Evolutionary conservation across 352 stramenopile species (phyloP).

Genomic region (Ophiocytium majus): DNA sequence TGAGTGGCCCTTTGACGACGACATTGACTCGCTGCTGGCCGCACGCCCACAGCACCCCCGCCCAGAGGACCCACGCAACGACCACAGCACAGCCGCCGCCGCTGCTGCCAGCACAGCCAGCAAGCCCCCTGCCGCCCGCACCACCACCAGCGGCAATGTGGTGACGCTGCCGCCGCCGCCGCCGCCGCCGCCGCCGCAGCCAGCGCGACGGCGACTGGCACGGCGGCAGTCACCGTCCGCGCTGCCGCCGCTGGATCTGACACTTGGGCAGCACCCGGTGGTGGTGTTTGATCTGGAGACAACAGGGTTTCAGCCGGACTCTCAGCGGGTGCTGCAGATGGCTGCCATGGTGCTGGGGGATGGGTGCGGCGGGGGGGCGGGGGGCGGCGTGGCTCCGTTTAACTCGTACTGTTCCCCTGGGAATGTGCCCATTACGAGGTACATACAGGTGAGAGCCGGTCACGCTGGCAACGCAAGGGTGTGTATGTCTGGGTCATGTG

Average conservation of each 20-base stretch:
- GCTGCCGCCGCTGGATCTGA: constrained; percentile 42
- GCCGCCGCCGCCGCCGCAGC: background rate
- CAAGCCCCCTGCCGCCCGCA: too few species aligned
- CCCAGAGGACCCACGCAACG: too few species aligned
- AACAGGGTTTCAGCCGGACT: constrained; percentile 37
- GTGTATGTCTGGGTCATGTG: too few species aligned
- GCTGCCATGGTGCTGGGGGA: constrained; percentile 38
- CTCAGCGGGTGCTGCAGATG: constrained; percentile 49
- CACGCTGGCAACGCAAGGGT: too few species aligned
- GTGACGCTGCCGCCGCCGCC: background rate
- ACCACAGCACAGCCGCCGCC: too few species aligned
- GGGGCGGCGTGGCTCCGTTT: too few species aligned
- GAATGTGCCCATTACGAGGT: too few species aligned
- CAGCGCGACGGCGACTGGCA: too few species aligned
- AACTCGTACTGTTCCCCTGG: too few species aligned
- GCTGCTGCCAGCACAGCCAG: too few species aligned
- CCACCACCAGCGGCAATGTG: background rate
- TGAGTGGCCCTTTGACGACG: background rate
- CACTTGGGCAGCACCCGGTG: constrained; percentile 32
- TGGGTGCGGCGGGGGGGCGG: background rate
- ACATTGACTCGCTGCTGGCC: background rate
- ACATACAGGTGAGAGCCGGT: too few species aligned
- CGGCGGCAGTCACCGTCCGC: constrained; percentile 1
- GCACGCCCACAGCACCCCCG: background rate
- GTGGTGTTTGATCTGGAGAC: constrained; percentile 56